A percentile compares a stretch with the other conserved stretches of the same genome.
Conservation (phyloP, 148 eudicot species). For the Rhododendron williamsianum region DNA sequence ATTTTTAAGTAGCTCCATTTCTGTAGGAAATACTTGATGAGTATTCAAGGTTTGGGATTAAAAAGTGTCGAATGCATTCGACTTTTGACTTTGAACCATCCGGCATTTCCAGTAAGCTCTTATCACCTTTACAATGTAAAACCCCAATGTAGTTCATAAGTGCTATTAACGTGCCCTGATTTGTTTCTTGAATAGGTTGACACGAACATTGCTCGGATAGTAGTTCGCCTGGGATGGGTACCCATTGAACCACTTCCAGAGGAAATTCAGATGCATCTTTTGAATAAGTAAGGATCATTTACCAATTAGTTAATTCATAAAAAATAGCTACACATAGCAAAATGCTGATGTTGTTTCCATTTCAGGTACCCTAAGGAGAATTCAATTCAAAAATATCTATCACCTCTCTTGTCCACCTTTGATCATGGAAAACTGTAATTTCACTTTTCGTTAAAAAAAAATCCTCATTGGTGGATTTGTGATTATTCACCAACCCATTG, state of each 20-base stretch:
- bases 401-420: conserved; percentile 45
- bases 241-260: no score
- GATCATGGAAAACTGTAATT: conserved; percentile 42
- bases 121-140: neutral
- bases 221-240: conserved; percentile 74
- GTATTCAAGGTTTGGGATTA: conserved; percentile 22
- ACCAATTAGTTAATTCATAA: neutral
- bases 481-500: no score
- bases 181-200: conserved; percentile 52
- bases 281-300: conserved; percentile 29
- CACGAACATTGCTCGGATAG: conserved; percentile 62
- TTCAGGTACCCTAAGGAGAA: conserved; percentile 54
- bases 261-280: no score
- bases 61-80: conserved; percentile 60
- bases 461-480: no score
- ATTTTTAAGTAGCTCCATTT: conserved; percentile 1
- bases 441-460: neutral
- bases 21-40: conserved; percentile 61
- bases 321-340: neutral
- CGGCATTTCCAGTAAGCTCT: conserved; percentile 73
- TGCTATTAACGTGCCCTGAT: neutral
- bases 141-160: neutral
- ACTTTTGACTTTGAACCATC: conserved; percentile 64
- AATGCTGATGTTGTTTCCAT: conserved; percentile 3
- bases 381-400: conserved; percentile 49